phyloP scores from a whole-genome alignment of 176 grass and related monocot genomes.

The Musa itinerans region DNA sequence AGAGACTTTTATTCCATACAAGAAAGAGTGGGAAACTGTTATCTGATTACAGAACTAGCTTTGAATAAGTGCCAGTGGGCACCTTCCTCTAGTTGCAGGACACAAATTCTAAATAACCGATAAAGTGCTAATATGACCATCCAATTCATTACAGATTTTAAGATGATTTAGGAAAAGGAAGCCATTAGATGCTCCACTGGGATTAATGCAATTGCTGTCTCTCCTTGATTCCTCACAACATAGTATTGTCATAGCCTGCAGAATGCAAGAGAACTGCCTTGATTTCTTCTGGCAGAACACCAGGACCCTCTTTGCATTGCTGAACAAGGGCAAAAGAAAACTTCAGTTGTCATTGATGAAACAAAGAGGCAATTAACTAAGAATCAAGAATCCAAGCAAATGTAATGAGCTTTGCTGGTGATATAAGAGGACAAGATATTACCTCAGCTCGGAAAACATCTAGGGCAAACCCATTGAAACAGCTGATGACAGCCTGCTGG shows the following conservation, averaged over 20 bases:
- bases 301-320: constrained; percentile 50
- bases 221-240: constrained; percentile 7
- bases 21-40: neutral
- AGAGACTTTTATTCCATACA: neutral
- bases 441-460: constrained; percentile 82
- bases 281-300: constrained; percentile 58
- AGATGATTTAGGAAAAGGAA: too few species aligned
- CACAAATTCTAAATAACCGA: neutral
- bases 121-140: neutral
- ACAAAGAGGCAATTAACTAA: neutral
- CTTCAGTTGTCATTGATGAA: neutral
- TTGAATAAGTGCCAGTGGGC: too few species aligned
- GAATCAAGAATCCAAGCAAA: neutral
- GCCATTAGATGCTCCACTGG: neutral
- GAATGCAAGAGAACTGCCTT: constrained; percentile 60
- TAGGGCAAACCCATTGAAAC: constrained; percentile 63
- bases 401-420: neutral
- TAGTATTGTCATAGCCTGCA: constrained; percentile 36
- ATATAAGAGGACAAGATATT: neutral
- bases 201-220: neutral
- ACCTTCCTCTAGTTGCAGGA: neutral
- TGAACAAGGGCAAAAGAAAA: constrained; percentile 21
- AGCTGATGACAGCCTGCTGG: constrained; percentile 64
- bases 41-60: neutral
- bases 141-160: neutral